These are phyloP conservation scores for Oryza coarctata DNA, from an alignment of 176 grass and related monocot species.

Conservation along the genomic window DNA sequence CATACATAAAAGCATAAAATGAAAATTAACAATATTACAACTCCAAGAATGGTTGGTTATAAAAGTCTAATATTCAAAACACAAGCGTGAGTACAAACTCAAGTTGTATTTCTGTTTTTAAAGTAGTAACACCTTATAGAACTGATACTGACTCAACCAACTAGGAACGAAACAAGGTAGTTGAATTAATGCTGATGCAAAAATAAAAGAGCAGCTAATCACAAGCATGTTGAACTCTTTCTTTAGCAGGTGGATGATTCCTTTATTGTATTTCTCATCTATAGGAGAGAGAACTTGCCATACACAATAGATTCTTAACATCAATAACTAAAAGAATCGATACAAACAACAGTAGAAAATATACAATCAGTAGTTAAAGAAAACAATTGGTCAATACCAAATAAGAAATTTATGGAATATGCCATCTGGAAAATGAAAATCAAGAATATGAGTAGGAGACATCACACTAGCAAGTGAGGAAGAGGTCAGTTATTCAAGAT, in stretches of 20 bases:
- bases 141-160: not conserved
- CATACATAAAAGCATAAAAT: conserved; percentile 1
- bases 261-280: not conserved
- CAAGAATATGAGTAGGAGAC: not conserved
- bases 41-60: not conserved
- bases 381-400: not conserved
- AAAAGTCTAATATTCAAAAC: not conserved
- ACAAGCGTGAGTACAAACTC: not conserved
- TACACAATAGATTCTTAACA: not conserved
- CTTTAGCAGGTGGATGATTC: not conserved
- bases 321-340: not conserved
- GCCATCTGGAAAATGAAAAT: not conserved
- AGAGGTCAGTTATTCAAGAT: conserved; percentile 1
- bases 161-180: conserved; percentile 2
- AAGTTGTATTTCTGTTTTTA: conserved; percentile 4
- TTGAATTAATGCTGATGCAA: conserved; percentile 6
- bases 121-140: not conserved
- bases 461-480: conserved; percentile 8
- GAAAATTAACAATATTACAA: not conserved
- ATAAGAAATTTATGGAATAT: not conserved
- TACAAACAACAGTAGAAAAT: not conserved
- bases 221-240: not conserved
- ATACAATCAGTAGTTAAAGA: not conserved
- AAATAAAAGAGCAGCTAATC: not conserved
- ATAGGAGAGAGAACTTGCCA: not conserved